These are phyloP conservation scores for Populus euphratica DNA, from an alignment of 345 rosid genomes.

Conservation along the genomic window DNA sequence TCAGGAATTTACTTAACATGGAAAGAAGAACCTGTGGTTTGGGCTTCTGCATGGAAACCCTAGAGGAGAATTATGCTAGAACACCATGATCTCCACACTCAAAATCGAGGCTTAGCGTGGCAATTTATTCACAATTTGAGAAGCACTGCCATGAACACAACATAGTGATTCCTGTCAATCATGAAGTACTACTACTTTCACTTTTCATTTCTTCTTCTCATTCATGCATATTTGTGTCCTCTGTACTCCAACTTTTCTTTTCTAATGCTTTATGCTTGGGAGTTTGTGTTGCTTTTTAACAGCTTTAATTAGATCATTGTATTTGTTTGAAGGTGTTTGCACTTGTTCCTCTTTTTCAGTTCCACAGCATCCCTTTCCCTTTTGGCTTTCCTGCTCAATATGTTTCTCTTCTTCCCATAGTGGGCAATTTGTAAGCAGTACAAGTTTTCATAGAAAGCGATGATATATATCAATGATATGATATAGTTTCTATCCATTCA, in stretches of 20 bases:
- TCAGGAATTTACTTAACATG: constrained; percentile 60
- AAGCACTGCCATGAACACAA: neutral
- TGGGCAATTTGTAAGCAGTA: neutral
- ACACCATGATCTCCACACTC: neutral
- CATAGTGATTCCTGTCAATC: neutral
- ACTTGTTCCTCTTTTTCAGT: constrained; percentile 33
- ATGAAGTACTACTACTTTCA: neutral
- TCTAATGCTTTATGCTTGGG: constrained; percentile 42
- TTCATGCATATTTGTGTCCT: constrained; percentile 23
- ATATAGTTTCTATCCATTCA: neutral
- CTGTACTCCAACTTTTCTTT: constrained; percentile 6
- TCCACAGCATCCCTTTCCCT: constrained; percentile 13
- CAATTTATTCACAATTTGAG: constrained; percentile 8
- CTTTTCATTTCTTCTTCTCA: neutral
- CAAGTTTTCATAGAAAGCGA: neutral
- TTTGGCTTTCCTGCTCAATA: constrained; percentile 32
- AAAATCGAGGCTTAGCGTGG: neutral
- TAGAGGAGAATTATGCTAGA: neutral
- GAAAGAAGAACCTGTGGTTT: constrained; percentile 67
- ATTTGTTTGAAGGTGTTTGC: constrained; percentile 58
- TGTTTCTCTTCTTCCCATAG: constrained; percentile 19
- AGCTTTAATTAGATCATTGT: constrained; percentile 34
- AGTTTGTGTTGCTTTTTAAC: constrained; percentile 42
- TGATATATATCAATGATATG: neutral
- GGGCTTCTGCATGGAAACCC: constrained; percentile 90